These are phyloP conservation scores for Escallonia herrerae DNA, from an alignment of 129 eudicot genomes.

Conservation along the genomic window DNA sequence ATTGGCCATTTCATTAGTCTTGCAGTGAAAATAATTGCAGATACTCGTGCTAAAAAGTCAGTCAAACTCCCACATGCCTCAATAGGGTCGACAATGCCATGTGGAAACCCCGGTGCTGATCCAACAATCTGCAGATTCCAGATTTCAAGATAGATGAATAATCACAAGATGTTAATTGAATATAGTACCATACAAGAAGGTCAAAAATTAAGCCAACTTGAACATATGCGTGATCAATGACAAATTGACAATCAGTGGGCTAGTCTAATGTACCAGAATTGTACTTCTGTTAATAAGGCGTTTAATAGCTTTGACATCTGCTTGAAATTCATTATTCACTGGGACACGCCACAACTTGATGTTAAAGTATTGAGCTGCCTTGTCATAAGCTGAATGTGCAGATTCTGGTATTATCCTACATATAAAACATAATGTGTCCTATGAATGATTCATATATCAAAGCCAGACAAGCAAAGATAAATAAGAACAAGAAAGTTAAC, in stretches of 20 bases:
- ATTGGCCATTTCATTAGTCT: background rate
- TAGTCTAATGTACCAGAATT: slow-evolving; percentile 45
- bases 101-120: slow-evolving; percentile 99
- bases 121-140: slow-evolving; percentile 77
- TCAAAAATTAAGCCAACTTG: slow-evolving; percentile 3
- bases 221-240: background rate
- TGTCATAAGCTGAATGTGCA: slow-evolving; percentile 99
- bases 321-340: slow-evolving; percentile 75
- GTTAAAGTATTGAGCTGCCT: slow-evolving; percentile 93
- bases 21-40: background rate
- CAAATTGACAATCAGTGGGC: background rate
- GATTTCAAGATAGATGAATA: background rate
- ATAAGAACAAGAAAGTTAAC: slow-evolving; percentile 19
- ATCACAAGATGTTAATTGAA: background rate
- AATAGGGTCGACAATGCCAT: slow-evolving; percentile 97
- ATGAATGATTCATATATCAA: background rate
- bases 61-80: slow-evolving; percentile 39
- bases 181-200: background rate
- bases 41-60: slow-evolving; percentile 2
- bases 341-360: slow-evolving; percentile 97
- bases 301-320: slow-evolving; percentile 80
- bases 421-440: slow-evolving; percentile 2
- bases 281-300: slow-evolving; percentile 76
- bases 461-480: background rate
- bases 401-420: slow-evolving; percentile 94